These are phyloP conservation scores for Amaranthus tricolor DNA, from an alignment of 179 eudicot genomes.

Conservation along the genomic window DNA sequence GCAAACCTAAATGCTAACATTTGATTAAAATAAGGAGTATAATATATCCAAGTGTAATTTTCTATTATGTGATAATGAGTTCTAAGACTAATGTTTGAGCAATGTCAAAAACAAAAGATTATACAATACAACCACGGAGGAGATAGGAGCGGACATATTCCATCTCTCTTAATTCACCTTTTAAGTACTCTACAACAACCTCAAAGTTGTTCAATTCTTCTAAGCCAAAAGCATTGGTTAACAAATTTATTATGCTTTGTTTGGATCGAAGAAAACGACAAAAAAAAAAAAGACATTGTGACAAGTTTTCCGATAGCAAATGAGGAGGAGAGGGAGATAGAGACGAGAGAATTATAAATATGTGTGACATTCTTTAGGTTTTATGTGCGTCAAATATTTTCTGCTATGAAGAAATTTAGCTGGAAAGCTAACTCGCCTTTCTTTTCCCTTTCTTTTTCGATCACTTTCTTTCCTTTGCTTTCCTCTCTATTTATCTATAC, in stretches of 20 bases:
- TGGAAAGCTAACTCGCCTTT: no score
- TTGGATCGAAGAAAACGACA: neutral
- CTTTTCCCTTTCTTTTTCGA: slow-evolving; percentile 1
- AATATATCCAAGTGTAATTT: neutral
- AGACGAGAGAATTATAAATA: no score
- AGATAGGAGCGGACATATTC: slow-evolving; percentile 43
- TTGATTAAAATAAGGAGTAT: neutral
- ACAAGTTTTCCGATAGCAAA: no score
- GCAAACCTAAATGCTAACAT: neutral
- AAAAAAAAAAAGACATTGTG: neutral
- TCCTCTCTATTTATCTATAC: slow-evolving; percentile 13
- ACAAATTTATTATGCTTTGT: no score
- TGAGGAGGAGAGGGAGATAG: no score
- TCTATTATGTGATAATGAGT: no score
- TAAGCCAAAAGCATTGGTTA: no score
- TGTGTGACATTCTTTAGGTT: no score
- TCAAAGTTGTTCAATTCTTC: no score
- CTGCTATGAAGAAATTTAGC: no score
- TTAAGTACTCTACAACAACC: neutral
- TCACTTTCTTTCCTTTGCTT: slow-evolving; percentile 4
- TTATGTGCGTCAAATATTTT: no score
- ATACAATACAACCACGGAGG: slow-evolving; percentile 20
- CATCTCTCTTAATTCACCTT: slow-evolving; percentile 39
- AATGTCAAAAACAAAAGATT: neutral
- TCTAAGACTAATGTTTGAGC: no score